These are phyloP conservation scores for Venturia pyrina DNA, from an alignment of 2,329 filamentous ascomycete species.

Conservation along the genomic window DNA sequence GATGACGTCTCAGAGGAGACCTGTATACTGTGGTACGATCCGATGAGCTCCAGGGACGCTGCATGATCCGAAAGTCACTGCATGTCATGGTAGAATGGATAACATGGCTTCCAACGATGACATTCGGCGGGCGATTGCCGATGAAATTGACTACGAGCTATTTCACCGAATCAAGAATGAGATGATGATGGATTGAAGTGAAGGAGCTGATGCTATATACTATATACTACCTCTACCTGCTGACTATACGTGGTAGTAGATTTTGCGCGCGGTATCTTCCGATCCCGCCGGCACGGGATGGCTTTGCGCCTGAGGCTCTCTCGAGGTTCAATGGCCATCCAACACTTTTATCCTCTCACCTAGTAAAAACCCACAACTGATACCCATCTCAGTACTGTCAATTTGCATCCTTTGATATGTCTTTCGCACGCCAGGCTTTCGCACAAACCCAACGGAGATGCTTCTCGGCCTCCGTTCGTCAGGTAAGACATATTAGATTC, in stretches of 20 bases:
- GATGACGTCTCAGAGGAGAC: not conserved
- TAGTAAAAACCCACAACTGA: not conserved
- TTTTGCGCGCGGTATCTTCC: not conserved
- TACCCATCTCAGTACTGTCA: not conserved
- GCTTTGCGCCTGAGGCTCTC: not conserved
- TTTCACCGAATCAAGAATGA: not conserved
- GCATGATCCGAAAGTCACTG: too few relatives aligned
- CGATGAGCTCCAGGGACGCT: too few relatives aligned
- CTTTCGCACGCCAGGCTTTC: conserved; percentile 49
- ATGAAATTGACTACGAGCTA: too few relatives aligned
- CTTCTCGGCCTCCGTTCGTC: conserved; percentile 42
- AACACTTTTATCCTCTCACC: not conserved
- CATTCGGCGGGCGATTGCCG: not conserved
- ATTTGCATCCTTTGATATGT: conserved; percentile 45
- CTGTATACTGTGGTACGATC: too few relatives aligned
- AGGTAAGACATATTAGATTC: conserved; percentile 29
- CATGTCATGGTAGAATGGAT: not conserved
- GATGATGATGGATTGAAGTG: not conserved
- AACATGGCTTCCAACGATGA: not conserved
- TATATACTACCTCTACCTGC: not conserved
- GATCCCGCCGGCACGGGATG: not conserved
- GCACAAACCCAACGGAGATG: conserved; percentile 40
- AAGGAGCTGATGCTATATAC: not conserved
- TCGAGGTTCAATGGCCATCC: not conserved
- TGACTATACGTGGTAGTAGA: too few relatives aligned